Conservation (phyloP, 768 basidiomycete species). For the Russula ochroleuca region DNA sequence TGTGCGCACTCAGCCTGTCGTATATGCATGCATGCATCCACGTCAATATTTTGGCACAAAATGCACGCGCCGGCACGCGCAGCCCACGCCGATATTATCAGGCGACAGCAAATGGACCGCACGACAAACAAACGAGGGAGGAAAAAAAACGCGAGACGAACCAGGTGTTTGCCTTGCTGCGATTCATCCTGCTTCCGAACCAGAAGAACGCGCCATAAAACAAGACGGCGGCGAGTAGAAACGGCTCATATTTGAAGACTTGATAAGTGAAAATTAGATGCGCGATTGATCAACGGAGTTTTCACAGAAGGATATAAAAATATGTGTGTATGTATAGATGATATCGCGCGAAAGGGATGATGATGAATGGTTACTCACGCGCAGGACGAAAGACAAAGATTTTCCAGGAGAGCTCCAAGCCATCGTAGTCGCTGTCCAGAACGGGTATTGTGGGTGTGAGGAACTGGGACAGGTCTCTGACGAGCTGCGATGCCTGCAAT, state of each 20-base stretch:
- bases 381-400: slow-evolving; percentile 79
- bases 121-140: background rate
- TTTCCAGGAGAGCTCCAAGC: slow-evolving; percentile 69
- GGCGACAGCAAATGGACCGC: background rate
- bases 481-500: background rate
- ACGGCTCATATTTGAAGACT: slow-evolving; percentile 66
- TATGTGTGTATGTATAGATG: too few relatives aligned
- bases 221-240: slow-evolving; percentile 49
- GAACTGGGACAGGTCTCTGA: slow-evolving; percentile 5
- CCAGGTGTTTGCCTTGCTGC: slow-evolving; percentile 60
- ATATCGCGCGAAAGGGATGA: background rate
- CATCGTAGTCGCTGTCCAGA: slow-evolving; percentile 60
- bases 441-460: slow-evolving; percentile 58
- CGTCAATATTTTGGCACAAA: background rate
- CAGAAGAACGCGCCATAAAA: slow-evolving; percentile 55
- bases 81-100: background rate
- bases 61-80: background rate
- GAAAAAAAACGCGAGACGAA: slow-evolving; percentile 35
- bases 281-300: too few relatives aligned
- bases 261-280: background rate
- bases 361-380: slow-evolving; percentile 42
- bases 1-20: slow-evolving; percentile 57
- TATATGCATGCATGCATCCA: background rate
- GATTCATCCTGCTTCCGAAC: slow-evolving; percentile 59
- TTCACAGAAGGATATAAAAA: too few relatives aligned